Percentiles rank a stretch among this genome's conserved stretches.
Conservation (phyloP, 1,284 basidiomycete species). For the Volvariella volvacea region DNA sequence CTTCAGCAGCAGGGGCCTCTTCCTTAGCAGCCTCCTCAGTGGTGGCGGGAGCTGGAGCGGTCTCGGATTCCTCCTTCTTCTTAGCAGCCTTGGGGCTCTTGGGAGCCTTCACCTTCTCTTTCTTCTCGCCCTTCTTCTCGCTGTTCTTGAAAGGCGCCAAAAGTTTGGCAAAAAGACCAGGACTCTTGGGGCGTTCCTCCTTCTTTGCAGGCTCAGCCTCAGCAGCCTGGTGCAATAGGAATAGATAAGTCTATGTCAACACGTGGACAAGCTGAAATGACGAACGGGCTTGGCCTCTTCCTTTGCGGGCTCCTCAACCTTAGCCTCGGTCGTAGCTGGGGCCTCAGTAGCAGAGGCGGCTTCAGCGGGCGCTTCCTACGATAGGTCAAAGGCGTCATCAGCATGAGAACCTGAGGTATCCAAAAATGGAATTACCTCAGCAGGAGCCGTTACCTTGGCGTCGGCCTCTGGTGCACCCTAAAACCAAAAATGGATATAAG, state of each 20-base stretch:
- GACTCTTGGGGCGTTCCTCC: conserved; percentile 73
- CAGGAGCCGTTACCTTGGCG: conserved; percentile 28
- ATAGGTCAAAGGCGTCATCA: neutral
- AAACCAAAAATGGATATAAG: conserved; percentile 3
- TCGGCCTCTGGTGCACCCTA: conserved; percentile 40
- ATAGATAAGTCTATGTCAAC: conserved; percentile 5
- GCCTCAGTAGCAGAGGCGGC: conserved; percentile 27
- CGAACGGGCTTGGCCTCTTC: conserved; percentile 60
- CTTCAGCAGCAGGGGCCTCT: conserved; percentile 29
- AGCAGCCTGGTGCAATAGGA: conserved; percentile 23
- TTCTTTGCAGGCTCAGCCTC: conserved; percentile 49
- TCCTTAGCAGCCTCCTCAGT: conserved; percentile 48
- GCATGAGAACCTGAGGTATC: neutral
- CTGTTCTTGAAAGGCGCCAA: conserved; percentile 68
- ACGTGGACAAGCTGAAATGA: conserved; percentile 12
- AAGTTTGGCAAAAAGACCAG: conserved; percentile 62
- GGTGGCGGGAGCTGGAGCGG: conserved; percentile 21
- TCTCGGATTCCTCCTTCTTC: conserved; percentile 50
- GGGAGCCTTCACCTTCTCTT: conserved; percentile 60
- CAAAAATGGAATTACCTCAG: conserved; percentile 10
- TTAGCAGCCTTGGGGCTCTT: conserved; percentile 68
- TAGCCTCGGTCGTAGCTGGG: conserved; percentile 29
- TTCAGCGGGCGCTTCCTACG: conserved; percentile 20
- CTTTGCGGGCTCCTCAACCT: conserved; percentile 39
- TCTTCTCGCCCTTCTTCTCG: conserved; percentile 65